Percentiles rank a stretch among this genome's conserved stretches.
These are phyloP conservation scores for Monosporozyma siamensis DNA, from an alignment of 805 yeast genomes.

Conservation along the genomic window DNA sequence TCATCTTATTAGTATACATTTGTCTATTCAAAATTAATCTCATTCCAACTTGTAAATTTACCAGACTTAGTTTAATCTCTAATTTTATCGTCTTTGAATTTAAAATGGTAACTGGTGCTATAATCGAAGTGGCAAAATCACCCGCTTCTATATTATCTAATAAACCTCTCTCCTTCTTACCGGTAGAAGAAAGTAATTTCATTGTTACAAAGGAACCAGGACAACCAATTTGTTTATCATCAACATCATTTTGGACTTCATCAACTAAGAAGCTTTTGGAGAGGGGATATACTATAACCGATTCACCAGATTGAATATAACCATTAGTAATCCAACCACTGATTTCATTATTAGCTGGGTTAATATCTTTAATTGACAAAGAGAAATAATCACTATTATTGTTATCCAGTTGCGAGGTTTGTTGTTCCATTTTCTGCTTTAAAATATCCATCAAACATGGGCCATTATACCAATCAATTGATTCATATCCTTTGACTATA, in stretches of 20 bases:
- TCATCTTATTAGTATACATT: not conserved
- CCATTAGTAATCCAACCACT: constrained; percentile 35
- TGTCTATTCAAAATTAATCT: not conserved
- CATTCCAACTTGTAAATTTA: not conserved
- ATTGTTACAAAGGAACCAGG: constrained; percentile 46
- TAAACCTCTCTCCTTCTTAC: constrained; percentile 8
- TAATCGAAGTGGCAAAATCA: not conserved
- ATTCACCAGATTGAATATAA: constrained; percentile 58
- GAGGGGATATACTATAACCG: constrained; percentile 47
- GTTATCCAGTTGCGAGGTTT: not conserved
- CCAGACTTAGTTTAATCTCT: not conserved
- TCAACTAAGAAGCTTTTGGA: constrained; percentile 33
- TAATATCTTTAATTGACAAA: not conserved
- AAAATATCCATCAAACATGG: constrained; percentile 5
- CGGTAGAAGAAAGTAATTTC: constrained; percentile 14
- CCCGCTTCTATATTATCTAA: not conserved
- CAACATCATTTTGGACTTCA: not conserved
- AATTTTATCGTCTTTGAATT: not conserved
- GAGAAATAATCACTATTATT: not conserved
- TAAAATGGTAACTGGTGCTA: not conserved
- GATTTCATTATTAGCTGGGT: not conserved
- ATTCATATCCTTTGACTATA: constrained; percentile 54
- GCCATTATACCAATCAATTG: constrained; percentile 14
- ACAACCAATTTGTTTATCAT: constrained; percentile 28
- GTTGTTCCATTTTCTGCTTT: not conserved